These are phyloP conservation scores for Pseudopithomyces maydicus DNA, from an alignment of 2,329 filamentous ascomycete species.

Conservation along the genomic window DNA sequence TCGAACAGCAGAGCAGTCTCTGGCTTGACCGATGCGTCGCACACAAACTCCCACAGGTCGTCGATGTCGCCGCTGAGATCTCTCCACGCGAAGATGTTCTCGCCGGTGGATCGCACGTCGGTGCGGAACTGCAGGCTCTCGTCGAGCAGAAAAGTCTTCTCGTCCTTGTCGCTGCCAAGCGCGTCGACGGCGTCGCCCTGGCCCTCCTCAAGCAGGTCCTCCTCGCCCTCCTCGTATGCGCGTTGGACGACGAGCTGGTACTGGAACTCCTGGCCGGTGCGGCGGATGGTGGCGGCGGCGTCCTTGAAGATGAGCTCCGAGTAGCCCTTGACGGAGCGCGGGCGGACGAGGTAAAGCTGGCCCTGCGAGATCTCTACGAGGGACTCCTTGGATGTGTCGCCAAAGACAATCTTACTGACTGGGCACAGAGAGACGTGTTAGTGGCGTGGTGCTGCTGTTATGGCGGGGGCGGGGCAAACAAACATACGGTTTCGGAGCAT, in stretches of 20 bases:
- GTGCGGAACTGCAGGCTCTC: conserved; percentile 86
- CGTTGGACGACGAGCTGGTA: conserved; percentile 97
- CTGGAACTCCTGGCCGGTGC: conserved; percentile 92
- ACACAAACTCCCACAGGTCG: conserved; percentile 98
- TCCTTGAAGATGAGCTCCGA: conserved; percentile 99
- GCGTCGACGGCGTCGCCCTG: conserved; percentile 77
- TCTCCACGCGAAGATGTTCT: conserved; percentile 90
- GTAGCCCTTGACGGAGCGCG: conserved; percentile 93
- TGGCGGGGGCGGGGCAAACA: conserved; percentile 31
- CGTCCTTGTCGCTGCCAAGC: conserved; percentile 83
- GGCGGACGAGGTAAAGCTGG: conserved; percentile 95
- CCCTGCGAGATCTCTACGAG: conserved; percentile 94
- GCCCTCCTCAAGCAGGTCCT: conserved; percentile 85
- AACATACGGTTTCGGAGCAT: conserved; percentile 48
- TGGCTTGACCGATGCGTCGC: conserved; percentile 73
- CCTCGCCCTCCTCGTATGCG: conserved; percentile 96
- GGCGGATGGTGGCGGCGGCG: conserved; percentile 86
- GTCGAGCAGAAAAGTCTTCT: conserved; percentile 97
- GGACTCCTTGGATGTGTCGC: conserved; percentile 85
- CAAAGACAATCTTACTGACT: conserved; percentile 94
- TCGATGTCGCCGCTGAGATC: conserved; percentile 92
- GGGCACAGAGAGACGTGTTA: conserved; percentile 23
- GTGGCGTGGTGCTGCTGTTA: conserved; percentile 24
- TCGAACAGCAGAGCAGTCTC: conserved; percentile 81
- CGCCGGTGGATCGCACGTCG: conserved; percentile 77